Evolutionary conservation across 2,329 filamentous ascomycete genomes (phyloP).

Genomic region (Pseudogymnoascus sp.): DNA sequence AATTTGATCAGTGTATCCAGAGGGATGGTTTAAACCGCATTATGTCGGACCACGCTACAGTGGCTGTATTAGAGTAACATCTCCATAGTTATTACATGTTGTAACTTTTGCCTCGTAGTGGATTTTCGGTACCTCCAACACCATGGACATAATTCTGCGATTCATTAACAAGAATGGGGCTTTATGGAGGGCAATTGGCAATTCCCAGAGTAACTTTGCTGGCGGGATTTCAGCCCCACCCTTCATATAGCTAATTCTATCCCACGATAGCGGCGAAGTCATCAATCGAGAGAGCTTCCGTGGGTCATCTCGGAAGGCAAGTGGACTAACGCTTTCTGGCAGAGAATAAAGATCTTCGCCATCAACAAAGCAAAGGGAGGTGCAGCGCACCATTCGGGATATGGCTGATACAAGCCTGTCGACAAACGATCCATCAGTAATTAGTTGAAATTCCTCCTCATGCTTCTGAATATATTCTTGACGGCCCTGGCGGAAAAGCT

Average conservation of each 20-base stretch:
- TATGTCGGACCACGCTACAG: slow-evolving; percentile 13
- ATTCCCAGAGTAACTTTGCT: slow-evolving; percentile 3
- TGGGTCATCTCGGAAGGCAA: not conserved
- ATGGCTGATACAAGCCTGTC: slow-evolving; percentile 5
- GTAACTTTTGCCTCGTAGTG: not conserved
- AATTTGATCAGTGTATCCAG: slow-evolving; percentile 45
- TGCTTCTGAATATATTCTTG: not conserved
- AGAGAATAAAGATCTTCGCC: not conserved
- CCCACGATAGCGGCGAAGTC: not conserved
- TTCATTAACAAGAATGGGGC: not conserved
- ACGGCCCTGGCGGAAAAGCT: not conserved
- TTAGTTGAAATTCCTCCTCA: slow-evolving; percentile 8
- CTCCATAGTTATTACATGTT: not conserved
- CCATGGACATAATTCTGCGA: not conserved
- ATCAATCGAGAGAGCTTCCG: not conserved
- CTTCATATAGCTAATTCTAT: not conserved
- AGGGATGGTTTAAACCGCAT: slow-evolving; percentile 41
- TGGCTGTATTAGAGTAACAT: not conserved
- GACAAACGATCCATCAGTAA: slow-evolving; percentile 7
- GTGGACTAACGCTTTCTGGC: not conserved
- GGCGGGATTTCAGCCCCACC: not conserved
- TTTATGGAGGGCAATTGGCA: slow-evolving; percentile 1
- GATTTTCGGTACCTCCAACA: not conserved
- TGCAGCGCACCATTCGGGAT: not conserved
- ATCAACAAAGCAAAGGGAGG: slow-evolving; percentile 1